Percentiles rank a stretch among this genome's conserved stretches.
Conservation (phyloP, 2,329 filamentous ascomycete genomes). For the Botrytis sinoallii region DNA sequence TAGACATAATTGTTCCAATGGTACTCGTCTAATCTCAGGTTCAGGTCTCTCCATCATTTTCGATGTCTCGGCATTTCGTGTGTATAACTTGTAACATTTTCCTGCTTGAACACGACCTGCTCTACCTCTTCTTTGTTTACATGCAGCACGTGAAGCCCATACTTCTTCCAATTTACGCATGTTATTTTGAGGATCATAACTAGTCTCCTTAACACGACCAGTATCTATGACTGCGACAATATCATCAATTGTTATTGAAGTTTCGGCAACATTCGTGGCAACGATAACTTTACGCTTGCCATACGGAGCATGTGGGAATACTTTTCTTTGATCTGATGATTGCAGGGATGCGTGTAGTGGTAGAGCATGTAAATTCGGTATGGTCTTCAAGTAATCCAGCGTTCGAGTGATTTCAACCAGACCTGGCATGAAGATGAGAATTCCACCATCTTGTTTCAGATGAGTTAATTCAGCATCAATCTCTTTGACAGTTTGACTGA, state of each 20-base stretch:
- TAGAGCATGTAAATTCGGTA: conserved; percentile 70
- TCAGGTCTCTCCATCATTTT: conserved; percentile 88
- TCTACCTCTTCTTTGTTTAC: conserved; percentile 89
- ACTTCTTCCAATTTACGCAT: conserved; percentile 93
- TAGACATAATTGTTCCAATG: conserved; percentile 88
- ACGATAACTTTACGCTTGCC: conserved; percentile 91
- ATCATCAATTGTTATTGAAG: conserved; percentile 97
- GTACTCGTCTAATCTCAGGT: conserved; percentile 89
- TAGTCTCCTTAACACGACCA: conserved; percentile 93
- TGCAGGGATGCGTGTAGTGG: conserved; percentile 90
- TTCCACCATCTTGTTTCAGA: conserved; percentile 71
- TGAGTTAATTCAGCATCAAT: conserved; percentile 74
- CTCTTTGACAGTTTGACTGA: conserved; percentile 72
- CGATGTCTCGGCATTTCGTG: conserved; percentile 71
- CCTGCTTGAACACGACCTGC: conserved; percentile 90
- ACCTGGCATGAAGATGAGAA: conserved; percentile 93
- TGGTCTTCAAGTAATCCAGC: conserved; percentile 62
- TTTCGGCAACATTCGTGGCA: conserved; percentile 95
- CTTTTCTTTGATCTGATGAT: conserved; percentile 80
- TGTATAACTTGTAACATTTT: conserved; percentile 93
- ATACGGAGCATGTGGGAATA: conserved; percentile 72
- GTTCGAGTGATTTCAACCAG: conserved; percentile 87
- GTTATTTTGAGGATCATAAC: conserved; percentile 85
- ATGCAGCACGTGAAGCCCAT: conserved; percentile 91
- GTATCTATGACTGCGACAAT: conserved; percentile 95